Evolutionary conservation across 768 basidiomycete species (phyloP).

Genomic region (Boletales sp.): DNA sequence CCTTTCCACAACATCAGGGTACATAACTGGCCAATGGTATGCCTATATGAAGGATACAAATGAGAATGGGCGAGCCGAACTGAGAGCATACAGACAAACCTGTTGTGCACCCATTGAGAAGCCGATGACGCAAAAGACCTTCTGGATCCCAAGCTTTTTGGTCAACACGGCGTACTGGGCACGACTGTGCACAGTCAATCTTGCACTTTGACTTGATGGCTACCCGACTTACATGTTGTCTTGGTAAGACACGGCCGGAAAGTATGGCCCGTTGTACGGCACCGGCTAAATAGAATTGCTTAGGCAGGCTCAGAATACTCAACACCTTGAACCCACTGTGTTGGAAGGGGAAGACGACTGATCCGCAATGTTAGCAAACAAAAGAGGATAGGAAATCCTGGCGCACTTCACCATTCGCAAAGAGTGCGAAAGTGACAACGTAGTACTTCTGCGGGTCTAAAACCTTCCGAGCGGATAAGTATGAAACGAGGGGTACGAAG

Average conservation of each 20-base stretch:
- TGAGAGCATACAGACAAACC: conserved; percentile 16
- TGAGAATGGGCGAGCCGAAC: not conserved
- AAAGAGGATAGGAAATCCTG: not conserved
- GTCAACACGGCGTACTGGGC: conserved; percentile 53
- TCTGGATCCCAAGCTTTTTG: conserved; percentile 41
- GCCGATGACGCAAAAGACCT: conserved; percentile 46
- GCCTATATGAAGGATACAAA: conserved; percentile 32
- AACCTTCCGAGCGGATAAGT: conserved; percentile 28
- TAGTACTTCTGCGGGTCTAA: conserved; percentile 51
- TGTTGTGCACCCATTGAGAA: conserved; percentile 61
- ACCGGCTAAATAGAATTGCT: conserved; percentile 34
- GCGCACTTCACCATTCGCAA: conserved; percentile 56
- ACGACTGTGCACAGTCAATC: conserved; percentile 32
- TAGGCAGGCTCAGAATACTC: not conserved
- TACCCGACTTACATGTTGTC: conserved; percentile 48
- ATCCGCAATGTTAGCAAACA: not conserved
- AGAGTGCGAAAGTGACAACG: conserved; percentile 54
- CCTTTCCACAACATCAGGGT: conserved; percentile 53
- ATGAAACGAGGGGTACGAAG: not conserved
- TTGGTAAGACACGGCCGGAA: conserved; percentile 52
- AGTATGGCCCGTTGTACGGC: conserved; percentile 59
- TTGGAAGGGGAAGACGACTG: conserved; percentile 62
- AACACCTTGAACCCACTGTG: conserved; percentile 22
- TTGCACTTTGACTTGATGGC: not conserved
- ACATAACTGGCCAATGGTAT: conserved; percentile 55